Conservation (phyloP, 2,329 filamentous ascomycete genomes). For the Fusarium kyushuense region DNA sequence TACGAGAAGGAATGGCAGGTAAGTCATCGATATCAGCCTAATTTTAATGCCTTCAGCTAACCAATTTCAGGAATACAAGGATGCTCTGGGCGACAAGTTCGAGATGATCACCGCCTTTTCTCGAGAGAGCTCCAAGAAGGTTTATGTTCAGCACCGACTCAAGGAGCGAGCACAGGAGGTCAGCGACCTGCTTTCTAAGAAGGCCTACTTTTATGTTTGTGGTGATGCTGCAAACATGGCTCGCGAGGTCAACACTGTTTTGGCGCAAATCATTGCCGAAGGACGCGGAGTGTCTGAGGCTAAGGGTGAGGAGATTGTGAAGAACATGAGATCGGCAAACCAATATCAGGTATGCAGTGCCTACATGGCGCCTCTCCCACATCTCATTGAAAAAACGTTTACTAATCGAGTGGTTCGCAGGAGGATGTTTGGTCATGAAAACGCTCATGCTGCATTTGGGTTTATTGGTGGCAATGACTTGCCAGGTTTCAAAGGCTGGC, state of each 20-base stretch:
- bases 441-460: conserved; percentile 40
- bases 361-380: conserved; percentile 5
- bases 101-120: conserved; percentile 95
- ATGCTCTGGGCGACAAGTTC: conserved; percentile 87
- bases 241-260: conserved; percentile 87
- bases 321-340: conserved; percentile 93
- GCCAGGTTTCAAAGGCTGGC: conserved; percentile 39
- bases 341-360: conserved; percentile 84
- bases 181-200: conserved; percentile 85
- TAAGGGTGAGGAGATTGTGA: conserved; percentile 96
- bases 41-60: conserved; percentile 10
- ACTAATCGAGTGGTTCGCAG: conserved; percentile 55
- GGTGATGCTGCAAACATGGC: conserved; percentile 98
- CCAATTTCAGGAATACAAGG: conserved; percentile 77
- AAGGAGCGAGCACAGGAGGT: conserved; percentile 86
- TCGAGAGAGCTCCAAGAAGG: conserved; percentile 86
- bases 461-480: conserved; percentile 42
- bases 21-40: conserved; percentile 56
- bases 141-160: conserved; percentile 95
- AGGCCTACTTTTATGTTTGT: conserved; percentile 97
- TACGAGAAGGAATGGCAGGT: conserved; percentile 95
- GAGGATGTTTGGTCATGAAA: conserved; percentile 78
- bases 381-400: conserved; percentile 1
- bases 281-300: conserved; percentile 83
- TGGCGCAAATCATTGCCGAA: conserved; percentile 87